A percentile compares a stretch with the other conserved stretches of the same genome.
Evolutionary conservation across 140 eudicot genomes (phyloP).

Genomic region (Anethum foeniculum): DNA sequence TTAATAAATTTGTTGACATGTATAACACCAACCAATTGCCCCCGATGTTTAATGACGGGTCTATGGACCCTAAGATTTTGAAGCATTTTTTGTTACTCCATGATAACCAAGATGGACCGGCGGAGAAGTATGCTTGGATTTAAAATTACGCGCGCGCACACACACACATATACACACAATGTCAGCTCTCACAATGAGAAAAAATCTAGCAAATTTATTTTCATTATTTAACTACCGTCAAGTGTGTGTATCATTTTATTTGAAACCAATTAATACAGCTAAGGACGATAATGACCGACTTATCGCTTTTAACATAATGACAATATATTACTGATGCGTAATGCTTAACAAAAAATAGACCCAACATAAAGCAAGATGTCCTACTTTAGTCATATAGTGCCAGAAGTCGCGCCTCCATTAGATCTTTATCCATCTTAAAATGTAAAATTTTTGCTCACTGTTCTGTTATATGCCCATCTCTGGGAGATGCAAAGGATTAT

Average conservation of each 20-base stretch:
- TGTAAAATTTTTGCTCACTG: background rate
- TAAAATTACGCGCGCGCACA: background rate
- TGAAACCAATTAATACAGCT: background rate
- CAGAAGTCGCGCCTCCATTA: background rate
- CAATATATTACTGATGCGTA: background rate
- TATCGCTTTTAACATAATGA: background rate
- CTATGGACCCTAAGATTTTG: slow-evolving; percentile 90
- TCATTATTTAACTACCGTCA: background rate
- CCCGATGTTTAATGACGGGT: slow-evolving; percentile 70
- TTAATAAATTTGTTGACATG: slow-evolving; percentile 77
- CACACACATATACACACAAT: background rate
- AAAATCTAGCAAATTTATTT: background rate
- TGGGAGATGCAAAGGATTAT: slow-evolving; percentile 1
- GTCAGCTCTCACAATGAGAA: background rate
- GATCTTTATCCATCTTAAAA: background rate
- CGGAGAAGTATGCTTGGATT: slow-evolving; percentile 49
- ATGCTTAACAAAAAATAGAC: background rate
- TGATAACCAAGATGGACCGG: slow-evolving; percentile 63
- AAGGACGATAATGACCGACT: background rate
- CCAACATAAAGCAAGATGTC: background rate
- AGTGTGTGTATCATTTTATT: background rate
- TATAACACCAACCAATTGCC: slow-evolving; percentile 77
- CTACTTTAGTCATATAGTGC: background rate
- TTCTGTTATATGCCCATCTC: background rate
- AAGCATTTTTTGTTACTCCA: slow-evolving; percentile 74